phyloP scores from a whole-genome alignment of 371 early-diverging fungal species.

The Mucor velutinosus region DNA sequence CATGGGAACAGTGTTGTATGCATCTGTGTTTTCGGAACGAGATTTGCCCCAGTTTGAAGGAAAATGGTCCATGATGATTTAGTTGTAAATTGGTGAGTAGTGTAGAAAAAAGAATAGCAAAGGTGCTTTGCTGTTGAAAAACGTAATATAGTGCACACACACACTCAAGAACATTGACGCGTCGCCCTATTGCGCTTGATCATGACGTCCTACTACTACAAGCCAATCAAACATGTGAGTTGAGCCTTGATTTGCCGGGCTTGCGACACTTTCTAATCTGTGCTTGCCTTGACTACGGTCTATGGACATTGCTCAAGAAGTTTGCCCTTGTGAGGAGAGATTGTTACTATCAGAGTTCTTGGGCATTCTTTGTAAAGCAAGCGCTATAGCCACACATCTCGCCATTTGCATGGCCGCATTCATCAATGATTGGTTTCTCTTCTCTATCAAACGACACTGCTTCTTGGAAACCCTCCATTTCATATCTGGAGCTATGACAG shows the following conservation, averaged over 20 bases:
- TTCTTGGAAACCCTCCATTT: not conserved
- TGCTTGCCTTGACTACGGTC: not conserved
- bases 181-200: conserved; percentile 4
- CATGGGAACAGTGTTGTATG: conserved; percentile 64
- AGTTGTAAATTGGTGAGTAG: not conserved
- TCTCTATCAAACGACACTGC: not conserved
- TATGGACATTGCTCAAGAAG: not conserved
- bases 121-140: not conserved
- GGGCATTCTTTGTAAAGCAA: too few relatives aligned
- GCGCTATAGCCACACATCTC: not conserved
- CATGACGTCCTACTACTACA: not conserved
- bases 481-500: not conserved
- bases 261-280: not conserved
- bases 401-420: not conserved
- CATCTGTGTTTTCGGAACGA: conserved; percentile 63
- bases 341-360: not conserved
- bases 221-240: conserved; percentile 1
- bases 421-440: not conserved
- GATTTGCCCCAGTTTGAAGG: conserved; percentile 86
- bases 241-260: not conserved
- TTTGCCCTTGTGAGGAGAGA: not conserved
- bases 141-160: conserved; percentile 2
- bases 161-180: not conserved
- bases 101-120: not conserved
- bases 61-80: conserved; percentile 72